Evolutionary conservation across 176 grass and related monocot species (phyloP), one percentile per base, ranked within the genome.

Genomic region (Lolium rigidum): DNA sequence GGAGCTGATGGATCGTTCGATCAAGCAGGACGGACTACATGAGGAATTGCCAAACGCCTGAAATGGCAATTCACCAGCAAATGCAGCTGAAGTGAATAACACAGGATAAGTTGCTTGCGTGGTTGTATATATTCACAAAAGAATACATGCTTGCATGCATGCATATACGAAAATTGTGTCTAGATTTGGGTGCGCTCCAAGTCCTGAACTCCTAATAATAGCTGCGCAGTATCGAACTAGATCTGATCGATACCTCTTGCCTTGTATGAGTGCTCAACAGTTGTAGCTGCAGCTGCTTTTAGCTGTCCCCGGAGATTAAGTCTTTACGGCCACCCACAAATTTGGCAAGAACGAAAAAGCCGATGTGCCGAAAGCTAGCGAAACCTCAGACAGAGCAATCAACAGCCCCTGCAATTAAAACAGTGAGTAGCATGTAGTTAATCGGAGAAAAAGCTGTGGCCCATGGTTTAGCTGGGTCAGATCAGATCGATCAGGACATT

Each of bases 321-420:
- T n/a, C n/a, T 31, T 10, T 7, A 49, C 11, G 1, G 9, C 26
- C 55, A 7, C 4, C 0, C 24, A 47, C 37, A 65, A 63, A 28
- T 64, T 13, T 9, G 61, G 39, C 9, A 49, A 22, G 70, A 51
- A 61, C 15, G 7, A 75, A 48, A 55, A 35, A 4, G 52, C 39
- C 51, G 21, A 64, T 69, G 62, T 64, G 72, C 63, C 55, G 56
- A 90, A 90, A 87, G 84, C 72, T 74, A 74, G 21, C 46, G 44
- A 16, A 16, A 18, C 64, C 0, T 16, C 28, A 56, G 17, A 2
- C 54, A 56, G 5, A 20, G 16, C 54, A 28, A 79, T 51, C 15
- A 65, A 62, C 43, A 48, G 24, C 31, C 74, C 74, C 17, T 58
- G 10, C 48, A 15, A 20, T 70, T 11, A 21, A 72, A 43, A 9